Base-by-base conservation (phyloP, 2,329 filamentous ascomycete species). In the Fusarium multiceps region DNA sequence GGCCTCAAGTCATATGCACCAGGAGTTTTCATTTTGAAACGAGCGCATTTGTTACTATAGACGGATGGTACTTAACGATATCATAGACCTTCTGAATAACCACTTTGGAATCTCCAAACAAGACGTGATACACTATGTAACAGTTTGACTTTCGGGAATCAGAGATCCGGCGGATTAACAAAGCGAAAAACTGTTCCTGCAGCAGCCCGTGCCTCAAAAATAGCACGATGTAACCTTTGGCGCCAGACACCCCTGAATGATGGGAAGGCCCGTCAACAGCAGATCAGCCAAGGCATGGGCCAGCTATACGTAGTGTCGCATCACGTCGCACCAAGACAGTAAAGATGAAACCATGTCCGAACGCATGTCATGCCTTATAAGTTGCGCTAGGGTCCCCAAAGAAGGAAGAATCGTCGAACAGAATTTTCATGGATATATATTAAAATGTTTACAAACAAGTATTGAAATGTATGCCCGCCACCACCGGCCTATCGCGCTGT, bases 381-480 rank as follows among this genome's bases (percentile, higher is more conserved):
- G 63, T 51, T 12, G 46, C 40, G 16, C n/a, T 41, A 42, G 30
- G 18, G 12, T 13, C 43, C 54, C 62, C 5, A 49, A 55, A 65
- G 27, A 45, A 61, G 43, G 10, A 59, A 37, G 41, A 30, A 55
- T 54, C 14, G 30, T n/a, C 55, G 48, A 57, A 32, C 40, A 64
- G 37, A 45, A 59, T 61, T 28, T 53, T 53, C 10, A 53, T 41
- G 49, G 32, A 30, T 50, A 67, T 63, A 32, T 8, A 57, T 59
- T 47, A 21, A 61, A 41, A 21, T 2, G 23, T 64, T 62, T 69
- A 43, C 21, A 34, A 55, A 10, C 10, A 37, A 13, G 21, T 20
- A 46, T 37, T 49, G 57, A 48, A 28, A 76, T 75, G 74, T 76
- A 72, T 67, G 77, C 78, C 76, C 74, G 75, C 77, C 78, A 71